Base-by-base conservation (phyloP, 2,329 filamentous ascomycete species). In the Chalaropsis thielavioides region DNA sequence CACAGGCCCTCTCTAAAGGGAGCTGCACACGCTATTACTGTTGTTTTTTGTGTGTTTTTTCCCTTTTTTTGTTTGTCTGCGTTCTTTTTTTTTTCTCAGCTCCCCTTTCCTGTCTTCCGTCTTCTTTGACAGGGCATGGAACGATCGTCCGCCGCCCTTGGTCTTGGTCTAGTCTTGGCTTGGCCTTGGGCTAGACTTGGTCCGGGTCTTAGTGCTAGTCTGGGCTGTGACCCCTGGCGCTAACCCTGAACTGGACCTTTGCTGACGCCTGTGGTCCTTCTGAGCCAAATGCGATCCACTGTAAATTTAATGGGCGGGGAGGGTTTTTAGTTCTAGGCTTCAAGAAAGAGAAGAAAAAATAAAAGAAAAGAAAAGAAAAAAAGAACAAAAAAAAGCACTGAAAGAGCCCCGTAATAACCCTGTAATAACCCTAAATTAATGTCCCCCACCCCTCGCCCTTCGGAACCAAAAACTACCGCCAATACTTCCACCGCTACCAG, bases 201-300 rank as follows among this genome's bases (percentile, higher is more conserved):
- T n/a, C 17, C 17, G 17, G 31, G 31, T 31, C 31, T 31, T 31
- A 6, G 31, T 31, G n/a, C 31, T 31, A 6, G 31, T 31, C 31
- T 31, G 44, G 11, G 24, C 8, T 15, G 22, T 38, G 49, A 10
- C 64, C 64, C 64, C 64, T 66, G 64, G 64, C 64, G 64, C 64
- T 66, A 66, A 63, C 22, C 51, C 51, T 2, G 17, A 56, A 64
- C 56, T 61, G 62, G 61, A 19, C 2, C 40, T 58, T 27, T 56
- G 19, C 15, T 35, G 13, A 31, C 31, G 31, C 31, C 31, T 31
- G n/a, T 31, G 3, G 6, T 6, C 31, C 31, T 31, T 31, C 31
- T 31, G 6, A 31, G 31, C 31, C 31, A 31, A 31, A 31, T 31
- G 31, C 31, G 31, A 31, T 6, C 31, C 31, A 6, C 31, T 31